These are phyloP conservation scores for Pseudozyma sp. DNA, from an alignment of 1,284 basidiomycete species.

Conservation along the genomic window DNA sequence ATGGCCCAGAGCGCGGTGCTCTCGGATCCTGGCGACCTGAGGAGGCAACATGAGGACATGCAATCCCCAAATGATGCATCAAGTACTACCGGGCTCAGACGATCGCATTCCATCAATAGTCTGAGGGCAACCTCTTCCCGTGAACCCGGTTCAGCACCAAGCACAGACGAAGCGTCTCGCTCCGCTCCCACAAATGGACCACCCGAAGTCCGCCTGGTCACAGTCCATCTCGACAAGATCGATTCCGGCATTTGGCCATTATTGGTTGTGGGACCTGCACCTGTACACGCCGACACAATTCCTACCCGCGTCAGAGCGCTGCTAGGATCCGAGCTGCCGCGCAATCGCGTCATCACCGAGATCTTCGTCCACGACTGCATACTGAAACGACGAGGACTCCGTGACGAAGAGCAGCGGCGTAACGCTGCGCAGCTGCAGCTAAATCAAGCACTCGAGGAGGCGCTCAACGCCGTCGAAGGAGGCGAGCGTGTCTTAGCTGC, in stretches of 20 bases:
- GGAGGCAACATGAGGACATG: neutral
- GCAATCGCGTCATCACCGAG: conserved; percentile 19
- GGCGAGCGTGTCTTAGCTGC: conserved; percentile 38
- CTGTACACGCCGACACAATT: conserved; percentile 21
- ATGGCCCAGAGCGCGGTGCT: conserved; percentile 40
- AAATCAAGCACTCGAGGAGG: conserved; percentile 45
- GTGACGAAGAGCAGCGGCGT: conserved; percentile 24
- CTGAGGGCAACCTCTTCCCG: conserved; percentile 8
- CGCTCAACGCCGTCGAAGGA: conserved; percentile 33
- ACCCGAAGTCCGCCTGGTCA: conserved; percentile 47
- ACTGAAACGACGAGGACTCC: conserved; percentile 6
- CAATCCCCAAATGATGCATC: neutral
- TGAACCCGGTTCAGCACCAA: neutral
- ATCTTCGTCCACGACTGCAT: conserved; percentile 25
- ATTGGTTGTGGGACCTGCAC: conserved; percentile 48
- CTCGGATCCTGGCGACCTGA: conserved; percentile 41
- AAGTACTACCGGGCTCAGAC: conserved; percentile 6
- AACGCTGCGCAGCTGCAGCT: conserved; percentile 41
- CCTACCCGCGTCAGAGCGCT: conserved; percentile 16
- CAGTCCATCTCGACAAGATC: conserved; percentile 52
- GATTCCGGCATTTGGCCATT: conserved; percentile 54
- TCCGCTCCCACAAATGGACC: conserved; percentile 13
- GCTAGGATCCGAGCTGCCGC: conserved; percentile 24
- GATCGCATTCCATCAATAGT: conserved; percentile 26
- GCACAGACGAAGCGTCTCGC: neutral